Percentiles rank a stretch among this genome's conserved stretches.
Conservation (phyloP, 257 asterid species). For the Anisodus acutangulus region DNA sequence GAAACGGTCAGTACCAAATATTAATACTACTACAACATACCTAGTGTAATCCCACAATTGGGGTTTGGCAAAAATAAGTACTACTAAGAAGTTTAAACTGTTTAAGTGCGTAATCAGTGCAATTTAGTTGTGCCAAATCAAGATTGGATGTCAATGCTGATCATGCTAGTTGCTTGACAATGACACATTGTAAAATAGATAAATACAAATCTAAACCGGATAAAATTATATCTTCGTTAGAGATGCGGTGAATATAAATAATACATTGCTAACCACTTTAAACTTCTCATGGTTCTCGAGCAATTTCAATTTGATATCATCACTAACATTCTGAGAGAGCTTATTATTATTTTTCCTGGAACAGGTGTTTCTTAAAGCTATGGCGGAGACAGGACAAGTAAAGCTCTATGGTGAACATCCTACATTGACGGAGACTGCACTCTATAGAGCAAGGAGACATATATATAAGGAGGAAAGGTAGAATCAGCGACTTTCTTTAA, state of each 20-base stretch:
- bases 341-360: conserved; percentile 23
- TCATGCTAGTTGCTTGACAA: conserved; percentile 9
- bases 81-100: background rate
- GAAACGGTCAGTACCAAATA: conserved; percentile 65
- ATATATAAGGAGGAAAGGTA: conserved; percentile 89
- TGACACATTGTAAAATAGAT: background rate
- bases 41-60: too few relatives aligned
- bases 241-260: background rate
- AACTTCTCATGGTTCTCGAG: conserved; percentile 2
- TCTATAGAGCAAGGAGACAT: conserved; percentile 86
- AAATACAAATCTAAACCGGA: conserved; percentile 17
- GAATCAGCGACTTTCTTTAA: background rate
- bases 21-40: background rate
- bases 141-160: conserved; percentile 6
- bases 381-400: conserved; percentile 95
- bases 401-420: conserved; percentile 92
- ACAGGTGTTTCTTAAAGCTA: conserved; percentile 94
- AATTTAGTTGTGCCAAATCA: conserved; percentile 16
- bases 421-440: conserved; percentile 81
- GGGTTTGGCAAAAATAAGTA: background rate
- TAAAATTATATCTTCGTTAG: background rate
- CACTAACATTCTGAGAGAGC: conserved; percentile 11
- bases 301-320: background rate
- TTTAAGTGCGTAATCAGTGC: background rate
- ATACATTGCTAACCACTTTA: conserved; percentile 14